These are phyloP conservation scores for Leptodontidium sp. DNA, from an alignment of 2,329 filamentous ascomycete species.

Conservation along the genomic window DNA sequence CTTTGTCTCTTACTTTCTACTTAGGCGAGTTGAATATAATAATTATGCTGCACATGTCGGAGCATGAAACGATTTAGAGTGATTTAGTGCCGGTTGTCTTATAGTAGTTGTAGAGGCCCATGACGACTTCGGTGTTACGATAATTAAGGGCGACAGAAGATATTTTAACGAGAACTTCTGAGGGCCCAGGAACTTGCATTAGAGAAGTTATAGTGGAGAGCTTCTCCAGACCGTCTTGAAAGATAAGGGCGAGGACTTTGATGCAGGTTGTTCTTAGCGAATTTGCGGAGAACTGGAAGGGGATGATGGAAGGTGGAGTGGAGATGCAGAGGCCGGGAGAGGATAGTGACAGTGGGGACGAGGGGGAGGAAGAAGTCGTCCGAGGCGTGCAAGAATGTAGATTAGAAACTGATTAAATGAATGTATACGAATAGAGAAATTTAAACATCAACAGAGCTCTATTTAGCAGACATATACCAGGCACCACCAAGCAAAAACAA, in stretches of 20 bases:
- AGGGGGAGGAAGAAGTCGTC: slow-evolving; percentile 9
- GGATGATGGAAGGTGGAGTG: slow-evolving; percentile 56
- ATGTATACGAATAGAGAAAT: not conserved
- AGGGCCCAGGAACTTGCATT: slow-evolving; percentile 56
- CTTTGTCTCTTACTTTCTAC: too few relatives aligned
- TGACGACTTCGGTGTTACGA: slow-evolving; percentile 34
- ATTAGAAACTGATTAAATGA: not conserved
- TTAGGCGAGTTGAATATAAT: too few relatives aligned
- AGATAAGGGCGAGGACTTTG: too few relatives aligned
- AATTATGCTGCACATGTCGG: too few relatives aligned
- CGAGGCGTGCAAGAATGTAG: slow-evolving; percentile 7
- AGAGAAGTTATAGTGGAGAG: slow-evolving; percentile 54
- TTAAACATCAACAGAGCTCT: too few relatives aligned
- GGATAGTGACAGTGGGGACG: slow-evolving; percentile 48
- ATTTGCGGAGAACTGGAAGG: slow-evolving; percentile 79
- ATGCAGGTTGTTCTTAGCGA: slow-evolving; percentile 56
- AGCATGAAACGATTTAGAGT: too few relatives aligned
- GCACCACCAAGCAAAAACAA: too few relatives aligned
- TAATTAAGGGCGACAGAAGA: slow-evolving; percentile 43
- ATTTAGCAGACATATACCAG: not conserved
- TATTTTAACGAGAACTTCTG: slow-evolving; percentile 53
- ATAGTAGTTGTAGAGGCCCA: too few relatives aligned
- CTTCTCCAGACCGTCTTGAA: slow-evolving; percentile 63
- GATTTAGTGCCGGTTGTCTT: too few relatives aligned
- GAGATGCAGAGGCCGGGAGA: slow-evolving; percentile 50